Percentiles rank a stretch among this genome's conserved stretches.
Conservation (phyloP, 139 green algal genomes). For the Volvox reticuliferus region DNA sequence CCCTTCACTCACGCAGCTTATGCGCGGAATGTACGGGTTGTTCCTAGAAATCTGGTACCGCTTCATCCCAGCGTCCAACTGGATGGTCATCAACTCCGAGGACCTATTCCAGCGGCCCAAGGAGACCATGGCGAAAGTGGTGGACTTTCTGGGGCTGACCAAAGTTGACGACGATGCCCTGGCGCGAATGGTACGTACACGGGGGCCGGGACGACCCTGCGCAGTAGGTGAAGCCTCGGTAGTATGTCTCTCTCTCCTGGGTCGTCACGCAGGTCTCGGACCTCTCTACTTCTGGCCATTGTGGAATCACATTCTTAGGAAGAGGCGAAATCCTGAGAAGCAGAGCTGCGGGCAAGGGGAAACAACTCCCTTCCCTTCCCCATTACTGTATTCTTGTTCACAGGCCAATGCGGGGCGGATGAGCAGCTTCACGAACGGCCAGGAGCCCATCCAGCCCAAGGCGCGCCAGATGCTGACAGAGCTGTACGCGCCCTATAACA, state of each 20-base stretch:
- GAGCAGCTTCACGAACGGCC: not conserved
- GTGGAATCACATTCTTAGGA: too few species aligned
- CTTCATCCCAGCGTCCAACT: constrained; percentile 48
- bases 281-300: not conserved
- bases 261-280: not conserved
- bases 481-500: constrained; percentile 45
- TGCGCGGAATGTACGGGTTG: constrained; percentile 62
- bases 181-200: constrained; percentile 11
- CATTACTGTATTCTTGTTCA: not conserved
- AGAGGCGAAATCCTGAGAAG: too few species aligned
- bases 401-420: not conserved
- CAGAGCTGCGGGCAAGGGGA: too few species aligned
- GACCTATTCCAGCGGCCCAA: constrained; percentile 11
- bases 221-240: too few species aligned
- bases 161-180: not conserved
- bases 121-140: constrained; percentile 9
- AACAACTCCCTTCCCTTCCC: too few species aligned
- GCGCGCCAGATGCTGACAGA: constrained; percentile 8
- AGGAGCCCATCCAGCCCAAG: constrained; percentile 20
- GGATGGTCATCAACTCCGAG: constrained; percentile 51
- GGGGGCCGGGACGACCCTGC: not conserved
- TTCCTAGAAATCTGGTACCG: constrained; percentile 62
- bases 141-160: constrained; percentile 41
- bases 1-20: constrained; percentile 44
- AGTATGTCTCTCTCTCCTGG: not conserved